Evolutionary conservation across 2,329 filamentous ascomycete species (phyloP), one percentile per base, ranked within the genome.

Genomic region (Pyricularia sp.): DNA sequence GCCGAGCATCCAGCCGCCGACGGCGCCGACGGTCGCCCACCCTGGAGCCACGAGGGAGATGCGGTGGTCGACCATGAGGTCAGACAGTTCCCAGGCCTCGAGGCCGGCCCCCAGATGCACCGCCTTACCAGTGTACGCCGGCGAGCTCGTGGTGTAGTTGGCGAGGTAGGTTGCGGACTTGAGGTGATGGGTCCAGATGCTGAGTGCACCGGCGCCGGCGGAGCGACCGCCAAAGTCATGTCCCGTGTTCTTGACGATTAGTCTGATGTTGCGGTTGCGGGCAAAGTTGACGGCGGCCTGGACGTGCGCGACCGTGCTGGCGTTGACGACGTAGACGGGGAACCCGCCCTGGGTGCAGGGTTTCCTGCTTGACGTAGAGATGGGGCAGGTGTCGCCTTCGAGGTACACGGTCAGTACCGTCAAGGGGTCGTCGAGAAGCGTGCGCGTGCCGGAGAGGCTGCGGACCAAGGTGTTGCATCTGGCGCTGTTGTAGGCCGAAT

Each of bases 1-100:
- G 2, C 80, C 81, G 70, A 83, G 82, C 6, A 80, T 79, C 75
- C 83, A 88, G 0, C 85, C 85, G 17, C 85, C 85, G 0, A 81
- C 81, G 2, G 82, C 75, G 1, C 78, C 78, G 2, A 78, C 78
- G 0, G 78, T 80, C 28, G 73, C 72, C 17, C 76, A 75, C 1
- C 76, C 77, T 0, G 78, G 77, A 0, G 77, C 74, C 0, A 78
- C 69, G 0, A 79, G 69, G 0, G 75, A 74, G 69, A 78, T 75
- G 61, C 78, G 78, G 68, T 78, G 66, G 10, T 68, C 31, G 2
- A 70, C 70, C 74, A 78, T 79, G 68, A 75, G 69, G 68, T 78
- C 77, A 30, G 74, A 74, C 28, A 77, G 71, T 70, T 80, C 77
- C 74, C 75, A 78, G n/a, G 75, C 75, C 71, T 79, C 75, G 5